Percentiles rank a stretch among this genome's conserved stretches.
Evolutionary conservation across 805 yeast genomes (phyloP).

Genomic region (Kazachstania martiniae): DNA sequence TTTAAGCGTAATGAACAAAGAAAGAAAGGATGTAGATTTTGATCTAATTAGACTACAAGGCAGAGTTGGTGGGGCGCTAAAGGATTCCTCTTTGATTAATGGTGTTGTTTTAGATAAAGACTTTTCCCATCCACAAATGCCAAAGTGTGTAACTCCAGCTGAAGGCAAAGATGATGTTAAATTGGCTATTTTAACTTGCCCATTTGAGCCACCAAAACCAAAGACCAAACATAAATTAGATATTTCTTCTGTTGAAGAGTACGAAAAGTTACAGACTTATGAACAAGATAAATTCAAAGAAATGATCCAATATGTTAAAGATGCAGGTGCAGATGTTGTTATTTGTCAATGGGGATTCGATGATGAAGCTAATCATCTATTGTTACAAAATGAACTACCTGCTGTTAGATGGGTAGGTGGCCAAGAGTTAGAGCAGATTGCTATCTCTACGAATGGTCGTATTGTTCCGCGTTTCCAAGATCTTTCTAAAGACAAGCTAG

Average conservation of each 20-base stretch:
- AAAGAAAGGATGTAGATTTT: slow-evolving; percentile 91
- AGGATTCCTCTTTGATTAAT: slow-evolving; percentile 71
- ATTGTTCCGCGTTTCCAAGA: slow-evolving; percentile 97
- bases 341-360: slow-evolving; percentile 99
- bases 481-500: slow-evolving; percentile 68
- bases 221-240: slow-evolving; percentile 96
- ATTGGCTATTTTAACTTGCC: slow-evolving; percentile 92
- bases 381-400: slow-evolving; percentile 78
- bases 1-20: slow-evolving; percentile 79
- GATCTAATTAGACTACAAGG: slow-evolving; percentile 94
- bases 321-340: slow-evolving; percentile 88
- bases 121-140: slow-evolving; percentile 98
- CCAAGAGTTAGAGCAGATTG: slow-evolving; percentile 87
- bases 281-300: slow-evolving; percentile 84
- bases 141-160: slow-evolving; percentile 43
- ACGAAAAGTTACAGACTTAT: slow-evolving; percentile 78
- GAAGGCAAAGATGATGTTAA: slow-evolving; percentile 50
- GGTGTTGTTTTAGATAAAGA: slow-evolving; percentile 96
- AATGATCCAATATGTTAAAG: slow-evolving; percentile 81
- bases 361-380: slow-evolving; percentile 93
- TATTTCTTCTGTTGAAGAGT: slow-evolving; percentile 88
- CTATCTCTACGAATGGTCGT: slow-evolving; percentile 95
- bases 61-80: slow-evolving; percentile 88
- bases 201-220: slow-evolving; percentile 99
- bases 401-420: slow-evolving; percentile 99